These are phyloP conservation scores for Pseudogymnoascus sp. DNA, from an alignment of 2,329 filamentous ascomycete species.

Conservation along the genomic window DNA sequence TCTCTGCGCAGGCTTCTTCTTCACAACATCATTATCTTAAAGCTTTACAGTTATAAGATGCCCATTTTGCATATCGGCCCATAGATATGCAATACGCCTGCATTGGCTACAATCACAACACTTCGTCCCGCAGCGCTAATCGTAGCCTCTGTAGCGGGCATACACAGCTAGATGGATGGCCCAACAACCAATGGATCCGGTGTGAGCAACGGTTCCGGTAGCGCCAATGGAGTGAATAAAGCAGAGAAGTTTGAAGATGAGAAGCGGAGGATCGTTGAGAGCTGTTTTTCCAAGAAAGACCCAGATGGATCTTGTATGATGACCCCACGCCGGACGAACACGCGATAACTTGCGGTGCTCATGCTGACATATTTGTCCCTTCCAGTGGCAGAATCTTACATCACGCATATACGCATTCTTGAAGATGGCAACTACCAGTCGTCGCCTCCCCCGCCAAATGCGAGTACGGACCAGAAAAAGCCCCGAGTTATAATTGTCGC, in stretches of 20 bases:
- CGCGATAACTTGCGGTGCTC: neutral
- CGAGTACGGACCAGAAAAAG: conserved; percentile 71
- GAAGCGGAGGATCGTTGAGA: conserved; percentile 88
- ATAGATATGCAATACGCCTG: conserved; percentile 9
- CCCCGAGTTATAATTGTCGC: conserved; percentile 86
- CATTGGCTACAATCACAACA: neutral
- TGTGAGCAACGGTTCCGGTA: conserved; percentile 24
- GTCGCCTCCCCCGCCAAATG: conserved; percentile 72
- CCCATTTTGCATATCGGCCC: neutral
- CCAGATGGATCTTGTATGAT: conserved; percentile 73
- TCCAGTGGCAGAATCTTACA: conserved; percentile 82
- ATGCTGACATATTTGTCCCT: conserved; percentile 22
- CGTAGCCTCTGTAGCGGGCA: neutral
- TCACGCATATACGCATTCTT: conserved; percentile 87
- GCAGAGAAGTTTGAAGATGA: conserved; percentile 92
- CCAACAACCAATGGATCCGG: conserved; percentile 28
- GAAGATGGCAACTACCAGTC: conserved; percentile 83
- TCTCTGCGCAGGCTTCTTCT: neutral
- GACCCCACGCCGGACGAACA: conserved; percentile 13
- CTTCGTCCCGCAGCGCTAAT: neutral
- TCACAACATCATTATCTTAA: neutral
- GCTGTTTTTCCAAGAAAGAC: conserved; percentile 88
- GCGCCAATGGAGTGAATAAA: conserved; percentile 16
- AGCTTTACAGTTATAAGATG: conserved; percentile 3
- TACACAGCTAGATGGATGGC: conserved; percentile 29